Evolutionary conservation across 2,329 filamentous ascomycete genomes (phyloP).

Genomic region (Penicillium sp.): DNA sequence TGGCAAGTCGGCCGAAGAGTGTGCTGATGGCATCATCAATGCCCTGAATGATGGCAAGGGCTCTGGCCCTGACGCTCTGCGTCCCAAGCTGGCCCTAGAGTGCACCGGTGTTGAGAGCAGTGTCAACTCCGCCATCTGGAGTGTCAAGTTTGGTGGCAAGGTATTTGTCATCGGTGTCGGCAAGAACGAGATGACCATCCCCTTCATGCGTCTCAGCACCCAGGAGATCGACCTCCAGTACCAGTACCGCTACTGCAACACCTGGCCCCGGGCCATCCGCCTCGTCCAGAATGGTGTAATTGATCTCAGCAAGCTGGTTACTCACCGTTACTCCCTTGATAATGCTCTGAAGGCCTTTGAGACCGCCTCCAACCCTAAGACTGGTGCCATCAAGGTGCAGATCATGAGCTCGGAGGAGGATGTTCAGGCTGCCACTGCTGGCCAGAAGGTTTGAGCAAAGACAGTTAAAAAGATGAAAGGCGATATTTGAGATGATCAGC

Average conservation of each 20-base stretch:
- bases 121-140: slow-evolving; percentile 81
- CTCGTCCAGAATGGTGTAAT: slow-evolving; percentile 82
- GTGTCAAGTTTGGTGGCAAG: slow-evolving; percentile 90
- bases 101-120: slow-evolving; percentile 94
- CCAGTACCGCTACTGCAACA: slow-evolving; percentile 95
- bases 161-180: slow-evolving; percentile 96
- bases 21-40: slow-evolving; percentile 66
- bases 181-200: slow-evolving; percentile 91
- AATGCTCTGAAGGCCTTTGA: slow-evolving; percentile 87
- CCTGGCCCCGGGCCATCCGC: slow-evolving; percentile 90
- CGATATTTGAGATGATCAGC: slow-evolving; percentile 7
- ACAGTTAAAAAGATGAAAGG: background rate
- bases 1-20: slow-evolving; percentile 61
- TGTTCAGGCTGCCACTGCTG: slow-evolving; percentile 36
- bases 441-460: slow-evolving; percentile 26
- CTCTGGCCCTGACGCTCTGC: slow-evolving; percentile 56
- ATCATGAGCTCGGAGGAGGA: slow-evolving; percentile 59
- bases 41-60: slow-evolving; percentile 58
- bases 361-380: slow-evolving; percentile 82
- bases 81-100: slow-evolving; percentile 80
- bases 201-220: slow-evolving; percentile 89
- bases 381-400: slow-evolving; percentile 95
- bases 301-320: slow-evolving; percentile 77
- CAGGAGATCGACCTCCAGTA: slow-evolving; percentile 93
- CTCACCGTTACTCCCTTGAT: slow-evolving; percentile 81